Evolutionary conservation across 176 grass and related monocot species (phyloP).

Genomic region (Melocanna baccifera): DNA sequence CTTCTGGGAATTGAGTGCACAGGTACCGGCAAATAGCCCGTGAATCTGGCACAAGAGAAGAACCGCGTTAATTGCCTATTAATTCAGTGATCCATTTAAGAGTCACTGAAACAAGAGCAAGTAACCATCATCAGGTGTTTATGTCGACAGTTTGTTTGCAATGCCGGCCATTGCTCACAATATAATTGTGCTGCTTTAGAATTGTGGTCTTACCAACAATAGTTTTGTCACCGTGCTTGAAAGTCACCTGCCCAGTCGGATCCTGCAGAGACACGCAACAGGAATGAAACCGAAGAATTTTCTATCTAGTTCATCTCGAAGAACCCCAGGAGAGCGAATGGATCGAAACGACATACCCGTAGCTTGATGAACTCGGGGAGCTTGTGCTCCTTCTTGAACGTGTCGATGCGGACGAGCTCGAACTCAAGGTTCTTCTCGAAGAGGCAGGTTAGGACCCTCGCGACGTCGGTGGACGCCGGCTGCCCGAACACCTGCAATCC

Average conservation of each 20-base stretch:
- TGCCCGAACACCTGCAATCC: slow-evolving; percentile 77
- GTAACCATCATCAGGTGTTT: background rate
- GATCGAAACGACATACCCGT: slow-evolving; percentile 21
- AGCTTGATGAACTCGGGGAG: slow-evolving; percentile 87
- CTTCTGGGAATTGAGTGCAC: slow-evolving; percentile 49
- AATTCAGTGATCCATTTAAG: background rate
- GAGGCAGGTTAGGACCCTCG: slow-evolving; percentile 80
- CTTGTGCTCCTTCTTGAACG: slow-evolving; percentile 67
- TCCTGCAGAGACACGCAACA: slow-evolving; percentile 40
- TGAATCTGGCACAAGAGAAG: slow-evolving; percentile 49
- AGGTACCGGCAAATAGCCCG: slow-evolving; percentile 67
- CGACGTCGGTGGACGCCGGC: slow-evolving; percentile 75
- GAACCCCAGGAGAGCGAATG: background rate
- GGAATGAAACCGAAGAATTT: background rate
- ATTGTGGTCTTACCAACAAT: slow-evolving; percentile 46
- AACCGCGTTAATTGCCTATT: background rate
- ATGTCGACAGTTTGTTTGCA: background rate
- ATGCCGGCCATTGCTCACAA: background rate
- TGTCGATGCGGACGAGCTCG: slow-evolving; percentile 76
- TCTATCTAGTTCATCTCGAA: background rate
- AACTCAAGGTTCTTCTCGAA: slow-evolving; percentile 91
- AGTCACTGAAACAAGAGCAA: no score
- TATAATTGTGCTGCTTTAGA: background rate
- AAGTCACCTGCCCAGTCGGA: slow-evolving; percentile 78
- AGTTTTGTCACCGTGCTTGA: slow-evolving; percentile 71